A percentile compares a stretch with the other conserved stretches of the same genome.
Conservation (phyloP, 768 basidiomycete species). For the Exidia glandulosa region DNA sequence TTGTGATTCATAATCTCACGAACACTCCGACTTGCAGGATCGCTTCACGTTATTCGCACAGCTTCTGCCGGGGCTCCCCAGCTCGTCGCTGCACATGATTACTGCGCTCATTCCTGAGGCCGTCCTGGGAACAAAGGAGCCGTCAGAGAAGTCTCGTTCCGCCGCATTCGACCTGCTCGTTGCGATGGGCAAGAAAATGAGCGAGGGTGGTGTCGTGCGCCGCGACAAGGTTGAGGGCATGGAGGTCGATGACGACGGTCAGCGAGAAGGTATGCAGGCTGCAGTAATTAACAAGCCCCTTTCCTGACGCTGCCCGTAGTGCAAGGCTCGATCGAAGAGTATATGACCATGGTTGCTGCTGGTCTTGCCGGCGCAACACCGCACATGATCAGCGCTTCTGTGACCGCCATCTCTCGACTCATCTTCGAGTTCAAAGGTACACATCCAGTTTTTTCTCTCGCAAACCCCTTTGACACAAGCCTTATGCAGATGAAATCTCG, state of each 20-base stretch:
- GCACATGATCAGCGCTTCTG: slow-evolving; percentile 96
- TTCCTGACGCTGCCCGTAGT: slow-evolving; percentile 26
- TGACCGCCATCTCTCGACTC: slow-evolving; percentile 86
- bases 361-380: slow-evolving; percentile 88
- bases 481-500: slow-evolving; percentile 49
- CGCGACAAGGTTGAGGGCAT: slow-evolving; percentile 69
- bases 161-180: slow-evolving; percentile 87
- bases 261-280: slow-evolving; percentile 27
- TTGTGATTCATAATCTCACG: not conserved
- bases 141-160: slow-evolving; percentile 80
- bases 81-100: slow-evolving; percentile 68
- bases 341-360: slow-evolving; percentile 92
- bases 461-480: not conserved
- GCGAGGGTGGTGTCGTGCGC: slow-evolving; percentile 70
- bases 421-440: slow-evolving; percentile 93
- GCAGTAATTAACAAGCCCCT: slow-evolving; percentile 6
- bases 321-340: slow-evolving; percentile 75
- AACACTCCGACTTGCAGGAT: slow-evolving; percentile 38
- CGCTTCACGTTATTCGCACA: slow-evolving; percentile 65
- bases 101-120: slow-evolving; percentile 88
- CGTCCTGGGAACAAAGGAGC: slow-evolving; percentile 91
- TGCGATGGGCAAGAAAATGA: slow-evolving; percentile 89
- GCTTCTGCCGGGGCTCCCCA: slow-evolving; percentile 57
- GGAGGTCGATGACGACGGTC: slow-evolving; percentile 54
- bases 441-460: slow-evolving; percentile 1